Evolutionary conservation across 129 eudicot species (phyloP).

Genomic region (Cynara cardunculus): DNA sequence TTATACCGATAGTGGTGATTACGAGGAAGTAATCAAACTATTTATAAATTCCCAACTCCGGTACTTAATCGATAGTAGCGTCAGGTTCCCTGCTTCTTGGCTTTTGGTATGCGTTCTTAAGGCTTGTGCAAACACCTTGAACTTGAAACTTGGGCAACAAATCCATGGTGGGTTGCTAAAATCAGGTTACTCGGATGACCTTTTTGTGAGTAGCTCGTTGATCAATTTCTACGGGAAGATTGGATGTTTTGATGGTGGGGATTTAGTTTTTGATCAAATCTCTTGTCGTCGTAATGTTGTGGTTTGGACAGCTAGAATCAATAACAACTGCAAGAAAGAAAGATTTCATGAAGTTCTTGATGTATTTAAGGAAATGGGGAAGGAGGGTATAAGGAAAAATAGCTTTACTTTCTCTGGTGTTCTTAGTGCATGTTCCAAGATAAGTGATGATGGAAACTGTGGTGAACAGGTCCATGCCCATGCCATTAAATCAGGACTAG

Average conservation of each 20-base stretch:
- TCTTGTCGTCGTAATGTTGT: conserved; percentile 40
- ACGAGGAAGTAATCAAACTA: conserved; percentile 41
- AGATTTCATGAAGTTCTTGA: conserved; percentile 40
- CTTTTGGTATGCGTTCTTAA: conserved; percentile 66
- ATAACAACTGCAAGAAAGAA: conserved; percentile 42
- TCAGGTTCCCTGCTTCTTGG: conserved; percentile 52
- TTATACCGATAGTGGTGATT: conserved; percentile 37
- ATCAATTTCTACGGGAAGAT: conserved; percentile 65
- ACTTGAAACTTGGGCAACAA: conserved; percentile 59
- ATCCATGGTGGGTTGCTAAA: conserved; percentile 67
- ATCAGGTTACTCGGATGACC: conserved; percentile 40
- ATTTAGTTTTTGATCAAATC: conserved; percentile 42
- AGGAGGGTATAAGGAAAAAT: conserved; percentile 60
- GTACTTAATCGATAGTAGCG: background rate
- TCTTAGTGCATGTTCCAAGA: conserved; percentile 69
- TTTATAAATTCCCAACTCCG: conserved; percentile 34
- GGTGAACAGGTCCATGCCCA: conserved; percentile 78
- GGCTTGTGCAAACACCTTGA: conserved; percentile 44
- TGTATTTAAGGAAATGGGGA: conserved; percentile 62
- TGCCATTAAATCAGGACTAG: conserved; percentile 61
- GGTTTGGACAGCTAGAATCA: conserved; percentile 69
- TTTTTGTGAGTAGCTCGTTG: conserved; percentile 58
- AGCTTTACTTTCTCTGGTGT: conserved; percentile 69
- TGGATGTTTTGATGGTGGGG: conserved; percentile 43
- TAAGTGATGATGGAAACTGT: conserved; percentile 46